phyloP scores from a whole-genome alignment of 345 rosid species.

The Ailanthus altissimus region DNA sequence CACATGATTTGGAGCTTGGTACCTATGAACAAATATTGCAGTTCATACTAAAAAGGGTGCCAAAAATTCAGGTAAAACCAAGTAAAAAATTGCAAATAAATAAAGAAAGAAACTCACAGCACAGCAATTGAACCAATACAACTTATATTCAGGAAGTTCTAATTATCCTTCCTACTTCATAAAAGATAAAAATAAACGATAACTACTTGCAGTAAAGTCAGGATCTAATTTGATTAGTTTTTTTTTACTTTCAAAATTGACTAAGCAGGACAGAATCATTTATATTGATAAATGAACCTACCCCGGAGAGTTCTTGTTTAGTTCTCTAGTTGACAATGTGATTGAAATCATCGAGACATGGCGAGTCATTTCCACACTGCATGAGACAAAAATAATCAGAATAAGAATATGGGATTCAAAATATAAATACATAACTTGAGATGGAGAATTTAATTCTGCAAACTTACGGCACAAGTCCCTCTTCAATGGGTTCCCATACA shows the following conservation, averaged over 20 bases:
- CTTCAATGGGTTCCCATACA: conserved; percentile 96
- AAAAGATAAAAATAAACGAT: not conserved
- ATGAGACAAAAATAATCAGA: conserved; percentile 28
- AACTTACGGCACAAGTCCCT: conserved; percentile 88
- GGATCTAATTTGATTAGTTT: not conserved
- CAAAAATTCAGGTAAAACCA: not conserved
- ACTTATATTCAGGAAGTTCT: not conserved
- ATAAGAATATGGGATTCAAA: not conserved
- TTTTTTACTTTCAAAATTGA: too few species aligned
- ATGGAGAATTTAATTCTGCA: conserved; percentile 9
- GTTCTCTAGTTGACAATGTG: conserved; percentile 73
- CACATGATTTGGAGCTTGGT: conserved; percentile 67
- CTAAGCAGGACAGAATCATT: too few species aligned
- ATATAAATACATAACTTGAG: not conserved
- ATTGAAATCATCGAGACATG: conserved; percentile 93
- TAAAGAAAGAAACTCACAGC: not conserved
- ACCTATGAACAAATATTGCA: conserved; percentile 42
- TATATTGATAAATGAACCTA: conserved; percentile 46
- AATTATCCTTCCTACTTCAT: not conserved
- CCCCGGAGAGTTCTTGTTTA: conserved; percentile 77
- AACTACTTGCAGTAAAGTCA: not conserved
- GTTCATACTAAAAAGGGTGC: conserved; percentile 4
- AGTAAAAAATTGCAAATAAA: not conserved
- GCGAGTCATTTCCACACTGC: conserved; percentile 94
- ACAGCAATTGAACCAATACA: not conserved